Evolutionary conservation across 169 alveolate species (phyloP).

Genomic region (Cryptosporidium felis): DNA sequence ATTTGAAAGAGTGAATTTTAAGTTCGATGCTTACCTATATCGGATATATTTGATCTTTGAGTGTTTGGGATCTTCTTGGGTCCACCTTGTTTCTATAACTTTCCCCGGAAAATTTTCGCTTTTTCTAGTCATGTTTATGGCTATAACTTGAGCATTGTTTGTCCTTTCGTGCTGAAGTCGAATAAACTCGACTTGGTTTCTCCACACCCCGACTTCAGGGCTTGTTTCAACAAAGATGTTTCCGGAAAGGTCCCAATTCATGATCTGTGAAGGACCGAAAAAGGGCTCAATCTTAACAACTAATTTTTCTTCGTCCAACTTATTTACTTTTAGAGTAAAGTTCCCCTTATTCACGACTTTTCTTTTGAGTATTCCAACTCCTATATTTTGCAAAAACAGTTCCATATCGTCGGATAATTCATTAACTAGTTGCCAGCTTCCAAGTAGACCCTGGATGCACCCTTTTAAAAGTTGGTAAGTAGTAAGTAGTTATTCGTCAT

Average conservation of each 20-base stretch:
- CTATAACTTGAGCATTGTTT: neutral
- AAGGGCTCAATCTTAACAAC: constrained; percentile 36
- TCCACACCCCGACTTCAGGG: constrained; percentile 54
- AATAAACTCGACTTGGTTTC: constrained; percentile 33
- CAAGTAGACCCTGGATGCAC: constrained; percentile 16
- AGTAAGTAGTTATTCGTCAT: neutral
- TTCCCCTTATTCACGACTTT: constrained; percentile 48
- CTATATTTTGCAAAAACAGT: constrained; percentile 1
- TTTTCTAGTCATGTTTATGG: constrained; percentile 11
- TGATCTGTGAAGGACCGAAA: constrained; percentile 51
- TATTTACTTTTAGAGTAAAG: constrained; percentile 18
- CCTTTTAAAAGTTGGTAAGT: neutral
- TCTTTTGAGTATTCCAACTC: constrained; percentile 45
- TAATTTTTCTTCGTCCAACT: neutral
- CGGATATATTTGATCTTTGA: constrained; percentile 31
- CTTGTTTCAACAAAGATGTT: constrained; percentile 13
- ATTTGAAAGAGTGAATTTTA: too few relatives aligned
- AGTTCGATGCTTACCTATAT: constrained; percentile 69
- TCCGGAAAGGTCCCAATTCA: constrained; percentile 58
- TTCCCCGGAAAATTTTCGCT: constrained; percentile 9
- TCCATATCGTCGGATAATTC: constrained; percentile 55
- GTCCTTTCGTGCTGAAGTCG: constrained; percentile 35
- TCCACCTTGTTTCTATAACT: constrained; percentile 62
- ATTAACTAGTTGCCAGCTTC: constrained; percentile 11
- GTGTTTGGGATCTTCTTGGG: constrained; percentile 6